Evolutionary conservation across 441 rosid species (phyloP).

Genomic region (Bruguiera hainesii): DNA sequence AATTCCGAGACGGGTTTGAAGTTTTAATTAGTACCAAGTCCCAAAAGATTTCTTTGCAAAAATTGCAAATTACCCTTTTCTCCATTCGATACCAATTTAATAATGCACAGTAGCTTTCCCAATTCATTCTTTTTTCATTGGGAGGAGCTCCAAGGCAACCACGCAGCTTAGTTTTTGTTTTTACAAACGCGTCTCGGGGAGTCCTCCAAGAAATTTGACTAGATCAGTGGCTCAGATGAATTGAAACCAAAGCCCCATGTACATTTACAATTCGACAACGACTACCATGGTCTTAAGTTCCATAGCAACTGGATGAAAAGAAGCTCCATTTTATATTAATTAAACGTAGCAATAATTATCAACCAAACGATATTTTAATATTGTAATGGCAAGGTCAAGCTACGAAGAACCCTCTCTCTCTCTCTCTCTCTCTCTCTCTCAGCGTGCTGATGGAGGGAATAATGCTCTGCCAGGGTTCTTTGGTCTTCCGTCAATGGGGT

Average conservation of each 20-base stretch:
- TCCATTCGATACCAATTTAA: neutral
- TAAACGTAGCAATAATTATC: no score
- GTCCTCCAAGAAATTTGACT: slow-evolving; percentile 11
- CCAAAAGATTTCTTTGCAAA: no score
- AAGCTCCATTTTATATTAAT: neutral
- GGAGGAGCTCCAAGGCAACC: no score
- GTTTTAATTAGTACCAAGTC: neutral
- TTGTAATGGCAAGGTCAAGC: slow-evolving; percentile 13
- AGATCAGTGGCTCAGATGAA: neutral
- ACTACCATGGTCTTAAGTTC: neutral
- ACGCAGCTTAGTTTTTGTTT: neutral
- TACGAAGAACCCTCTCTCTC: neutral
- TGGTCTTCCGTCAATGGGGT: no score
- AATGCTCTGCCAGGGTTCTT: neutral
- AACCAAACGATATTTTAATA: neutral
- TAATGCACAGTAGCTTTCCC: neutral
- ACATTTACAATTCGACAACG: neutral
- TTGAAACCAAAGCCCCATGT: neutral
- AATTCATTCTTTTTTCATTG: neutral
- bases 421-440: slow-evolving; percentile 3
- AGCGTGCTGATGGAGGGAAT: slow-evolving; percentile 1
- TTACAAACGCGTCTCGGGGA: slow-evolving; percentile 21
- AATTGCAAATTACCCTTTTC: no score
- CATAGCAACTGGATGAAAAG: neutral
- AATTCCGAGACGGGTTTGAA: neutral